phyloP scores from a whole-genome alignment of 345 rosid genomes.

The Gossypium arboreum region DNA sequence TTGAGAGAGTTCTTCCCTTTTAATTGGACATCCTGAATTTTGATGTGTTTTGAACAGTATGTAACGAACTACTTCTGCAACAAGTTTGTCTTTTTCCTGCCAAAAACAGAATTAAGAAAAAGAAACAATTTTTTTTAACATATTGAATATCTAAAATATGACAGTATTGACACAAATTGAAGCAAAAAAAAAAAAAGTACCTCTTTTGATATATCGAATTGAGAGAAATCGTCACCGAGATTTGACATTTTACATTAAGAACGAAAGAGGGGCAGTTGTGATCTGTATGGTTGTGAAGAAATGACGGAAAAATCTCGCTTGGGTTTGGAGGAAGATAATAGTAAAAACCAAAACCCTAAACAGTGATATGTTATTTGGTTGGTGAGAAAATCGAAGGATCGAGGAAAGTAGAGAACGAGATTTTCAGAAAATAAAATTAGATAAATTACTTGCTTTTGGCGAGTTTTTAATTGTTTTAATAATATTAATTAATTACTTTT shows the following conservation, averaged over 20 bases:
- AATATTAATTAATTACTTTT: too few relatives aligned
- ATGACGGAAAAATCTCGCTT: neutral
- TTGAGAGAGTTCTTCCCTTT: conserved; percentile 86
- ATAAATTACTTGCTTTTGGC: too few relatives aligned
- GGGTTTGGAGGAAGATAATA: neutral
- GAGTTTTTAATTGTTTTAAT: too few relatives aligned
- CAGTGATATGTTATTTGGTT: neutral
- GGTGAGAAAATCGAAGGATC: conserved; percentile 7
- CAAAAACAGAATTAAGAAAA: neutral
- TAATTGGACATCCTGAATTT: conserved; percentile 76
- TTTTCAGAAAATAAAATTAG: neutral
- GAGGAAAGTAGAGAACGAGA: neutral
- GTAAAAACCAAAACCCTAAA: neutral
- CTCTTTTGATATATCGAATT: conserved; percentile 69
- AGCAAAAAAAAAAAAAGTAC: conserved; percentile 17
- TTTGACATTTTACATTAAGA: conserved; percentile 43
- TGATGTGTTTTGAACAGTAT: conserved; percentile 74
- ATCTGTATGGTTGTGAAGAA: neutral
- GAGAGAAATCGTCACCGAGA: conserved; percentile 41
- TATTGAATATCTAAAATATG: neutral
- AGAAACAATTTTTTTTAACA: neutral
- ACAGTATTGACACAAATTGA: neutral
- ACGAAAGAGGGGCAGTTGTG: neutral
- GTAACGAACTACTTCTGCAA: conserved; percentile 77
- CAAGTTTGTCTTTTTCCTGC: conserved; percentile 89